Base-by-base conservation (phyloP, 495 filamentous ascomycete species). In the Hypoxylon trugodes region DNA sequence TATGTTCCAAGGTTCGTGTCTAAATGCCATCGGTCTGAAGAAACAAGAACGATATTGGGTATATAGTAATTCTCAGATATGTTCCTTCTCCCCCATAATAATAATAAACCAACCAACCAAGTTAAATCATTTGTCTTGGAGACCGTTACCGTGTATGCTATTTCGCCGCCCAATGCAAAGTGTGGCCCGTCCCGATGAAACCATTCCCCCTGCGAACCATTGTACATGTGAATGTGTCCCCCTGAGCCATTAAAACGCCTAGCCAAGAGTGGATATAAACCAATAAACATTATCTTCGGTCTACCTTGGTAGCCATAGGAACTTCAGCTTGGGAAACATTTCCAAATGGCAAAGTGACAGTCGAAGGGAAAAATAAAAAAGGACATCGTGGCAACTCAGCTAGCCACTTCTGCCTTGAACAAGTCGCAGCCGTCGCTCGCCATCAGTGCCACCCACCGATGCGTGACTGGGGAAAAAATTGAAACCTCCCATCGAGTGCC, bases 381-480 rank as follows among this genome's bases (percentile, higher is more conserved):
- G 50, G 25, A 26, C 33, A 25, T 52, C 54, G 65, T 64, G 49
- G 49, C 59, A 50, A 43, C 48, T 46, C 5, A 5, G 10, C 40
- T 68, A 69, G 37, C 60, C 46, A 48, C 58, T 65, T 45, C 70
- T 46, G 26, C 59, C 64, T 56, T 68, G 70, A 6, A 64, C 41
- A 32, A 64, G 68, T 61, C 67, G 49, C n/a, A 59, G 25, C 16
- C 70, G 59, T 56, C 70, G 64, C 36, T 73, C 70, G 46, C 68
- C 54, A 38, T 70, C 68, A 5, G 42, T 32, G 6, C 63, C 58
- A 13, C 64, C 47, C 12, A 58, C 57, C 16, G 63, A 33, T 33
- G 59, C 32, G 46, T 73, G 70, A 30, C 65, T 42, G n/a, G 70
- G 49, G 32, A 73, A 59, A 52, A 73, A 73, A 42, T 60, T 73